Evolutionary conservation across 306 rosid species (phyloP).

Genomic region (Cicer judaicum): DNA sequence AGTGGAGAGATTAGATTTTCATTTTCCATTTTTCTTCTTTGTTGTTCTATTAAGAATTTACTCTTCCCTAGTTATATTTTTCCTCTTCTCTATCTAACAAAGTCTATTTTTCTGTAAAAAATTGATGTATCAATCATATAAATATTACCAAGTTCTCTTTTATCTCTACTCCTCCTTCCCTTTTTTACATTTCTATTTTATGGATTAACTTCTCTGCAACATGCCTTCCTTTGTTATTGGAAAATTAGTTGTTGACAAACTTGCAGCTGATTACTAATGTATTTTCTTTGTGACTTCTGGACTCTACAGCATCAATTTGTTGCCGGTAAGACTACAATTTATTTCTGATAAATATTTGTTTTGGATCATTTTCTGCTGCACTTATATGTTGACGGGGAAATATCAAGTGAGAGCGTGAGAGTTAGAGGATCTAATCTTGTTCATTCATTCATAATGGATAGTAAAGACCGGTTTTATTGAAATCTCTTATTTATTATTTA

Average conservation of each 20-base stretch:
- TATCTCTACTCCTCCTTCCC: constrained; percentile 20
- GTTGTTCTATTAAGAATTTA: not conserved
- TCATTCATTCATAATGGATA: not conserved
- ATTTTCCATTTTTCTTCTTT: not conserved
- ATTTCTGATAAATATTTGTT: constrained; percentile 30
- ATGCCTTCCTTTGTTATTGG: constrained; percentile 52
- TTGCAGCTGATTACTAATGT: constrained; percentile 53
- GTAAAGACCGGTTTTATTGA: not conserved
- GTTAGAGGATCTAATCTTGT: constrained; percentile 10
- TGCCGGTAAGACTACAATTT: constrained; percentile 76
- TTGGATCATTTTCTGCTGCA: constrained; percentile 5
- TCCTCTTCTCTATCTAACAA: constrained; percentile 22
- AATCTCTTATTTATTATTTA: not conserved
- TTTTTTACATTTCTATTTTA: constrained; percentile 12
- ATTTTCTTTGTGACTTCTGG: constrained; percentile 56
- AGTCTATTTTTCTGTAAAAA: not conserved
- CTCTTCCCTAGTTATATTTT: not conserved
- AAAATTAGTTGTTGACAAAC: constrained; percentile 45
- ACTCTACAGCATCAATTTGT: constrained; percentile 93
- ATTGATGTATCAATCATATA: not conserved
- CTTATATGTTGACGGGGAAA: not conserved
- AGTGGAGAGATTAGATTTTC: not conserved
- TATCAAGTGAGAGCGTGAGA: not conserved
- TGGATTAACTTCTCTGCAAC: constrained; percentile 47
- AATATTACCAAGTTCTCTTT: not conserved